Conservation (phyloP, 805 yeast species). For the Ogataea corticis region DNA sequence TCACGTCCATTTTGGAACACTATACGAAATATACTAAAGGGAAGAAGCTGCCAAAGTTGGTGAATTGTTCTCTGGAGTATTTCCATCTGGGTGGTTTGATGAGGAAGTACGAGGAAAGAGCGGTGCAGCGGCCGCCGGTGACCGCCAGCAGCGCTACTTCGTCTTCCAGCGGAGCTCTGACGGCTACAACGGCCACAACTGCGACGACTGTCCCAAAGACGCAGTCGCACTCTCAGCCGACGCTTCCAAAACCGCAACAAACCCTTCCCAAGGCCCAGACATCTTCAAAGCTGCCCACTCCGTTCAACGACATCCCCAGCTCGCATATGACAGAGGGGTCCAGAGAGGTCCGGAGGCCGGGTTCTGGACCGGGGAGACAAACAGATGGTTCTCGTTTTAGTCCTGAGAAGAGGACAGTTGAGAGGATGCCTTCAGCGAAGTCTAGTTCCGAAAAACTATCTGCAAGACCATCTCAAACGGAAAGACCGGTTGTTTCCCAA, state of each 20-base stretch:
- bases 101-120: constrained; percentile 8
- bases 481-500: too few relatives aligned
- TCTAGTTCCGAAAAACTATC: too few relatives aligned
- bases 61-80: constrained; percentile 47
- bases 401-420: too few relatives aligned
- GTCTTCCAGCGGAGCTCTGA: constrained; percentile 10
- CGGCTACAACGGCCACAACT: constrained; percentile 16
- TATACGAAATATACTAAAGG: constrained; percentile 59
- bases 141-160: constrained; percentile 13
- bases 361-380: too few relatives aligned
- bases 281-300: background rate
- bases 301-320: too few relatives aligned
- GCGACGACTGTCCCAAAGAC: constrained; percentile 4
- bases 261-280: background rate
- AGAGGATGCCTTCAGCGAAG: too few relatives aligned
- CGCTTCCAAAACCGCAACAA: too few relatives aligned
- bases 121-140: background rate
- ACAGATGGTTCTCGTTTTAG: too few relatives aligned
- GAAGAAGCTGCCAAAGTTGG: constrained; percentile 47
- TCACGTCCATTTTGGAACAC: constrained; percentile 51
- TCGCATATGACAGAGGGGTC: too few relatives aligned
- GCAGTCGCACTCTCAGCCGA: background rate
- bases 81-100: constrained; percentile 30
- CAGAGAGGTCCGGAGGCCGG: too few relatives aligned
- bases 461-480: too few relatives aligned